These are phyloP conservation scores for Peronospora belbahrii DNA, from an alignment of 352 stramenopile species.

Conservation along the genomic window DNA sequence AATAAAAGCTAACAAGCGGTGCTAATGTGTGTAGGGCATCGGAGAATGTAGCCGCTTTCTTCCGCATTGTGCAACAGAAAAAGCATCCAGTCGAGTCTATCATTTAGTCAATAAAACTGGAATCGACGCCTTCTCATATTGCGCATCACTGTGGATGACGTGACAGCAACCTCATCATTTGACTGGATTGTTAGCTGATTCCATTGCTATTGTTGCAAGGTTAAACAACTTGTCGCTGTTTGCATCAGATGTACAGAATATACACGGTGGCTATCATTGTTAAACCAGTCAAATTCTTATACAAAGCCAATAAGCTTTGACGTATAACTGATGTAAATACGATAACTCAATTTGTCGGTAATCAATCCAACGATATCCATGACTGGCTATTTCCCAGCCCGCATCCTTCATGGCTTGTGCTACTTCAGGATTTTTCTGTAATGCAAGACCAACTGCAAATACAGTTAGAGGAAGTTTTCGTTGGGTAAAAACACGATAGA, in stretches of 20 bases:
- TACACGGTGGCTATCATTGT: no score
- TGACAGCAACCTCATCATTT: not conserved
- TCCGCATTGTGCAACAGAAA: constrained; percentile 73
- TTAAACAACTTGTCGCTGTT: no score
- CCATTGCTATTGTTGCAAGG: not conserved
- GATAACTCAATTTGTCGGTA: no score
- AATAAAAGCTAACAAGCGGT: not conserved
- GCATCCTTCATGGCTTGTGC: constrained; percentile 88
- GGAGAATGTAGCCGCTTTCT: constrained; percentile 65
- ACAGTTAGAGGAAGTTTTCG: constrained; percentile 89
- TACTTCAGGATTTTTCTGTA: constrained; percentile 90
- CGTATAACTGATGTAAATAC: no score
- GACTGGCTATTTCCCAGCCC: constrained; percentile 89
- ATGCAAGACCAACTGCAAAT: constrained; percentile 90
- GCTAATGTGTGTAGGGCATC: constrained; percentile 33
- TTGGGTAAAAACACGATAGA: constrained; percentile 87
- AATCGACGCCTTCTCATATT: not conserved
- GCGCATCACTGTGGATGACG: constrained; percentile 1
- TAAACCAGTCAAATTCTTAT: no score
- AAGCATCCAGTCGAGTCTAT: constrained; percentile 36
- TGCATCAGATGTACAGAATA: no score
- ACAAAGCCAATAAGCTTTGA: no score
- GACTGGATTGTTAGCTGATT: not conserved
- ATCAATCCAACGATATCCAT: constrained; percentile 95
- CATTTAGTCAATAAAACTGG: constrained; percentile 22